These are phyloP conservation scores for Fusarium euwallaceae DNA, from an alignment of 2,329 filamentous ascomycete genomes.

Conservation along the genomic window DNA sequence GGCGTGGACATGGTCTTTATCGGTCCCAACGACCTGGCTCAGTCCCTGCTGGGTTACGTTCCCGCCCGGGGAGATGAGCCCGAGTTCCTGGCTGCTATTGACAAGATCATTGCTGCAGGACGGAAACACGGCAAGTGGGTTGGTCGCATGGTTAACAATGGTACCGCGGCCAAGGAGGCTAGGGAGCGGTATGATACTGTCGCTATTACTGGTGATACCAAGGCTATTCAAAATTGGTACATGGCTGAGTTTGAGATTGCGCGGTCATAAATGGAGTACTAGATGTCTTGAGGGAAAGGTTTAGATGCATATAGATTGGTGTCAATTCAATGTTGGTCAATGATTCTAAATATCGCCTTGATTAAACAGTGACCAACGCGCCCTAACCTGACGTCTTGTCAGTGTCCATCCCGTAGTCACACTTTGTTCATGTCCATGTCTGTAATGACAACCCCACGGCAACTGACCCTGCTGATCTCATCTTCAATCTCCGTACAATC, in stretches of 20 bases:
- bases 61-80: slow-evolving; percentile 62
- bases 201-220: slow-evolving; percentile 60
- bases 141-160: slow-evolving; percentile 62
- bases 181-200: slow-evolving; percentile 55
- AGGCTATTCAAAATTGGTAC: slow-evolving; percentile 65
- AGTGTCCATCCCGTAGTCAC: neutral
- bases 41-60: slow-evolving; percentile 56
- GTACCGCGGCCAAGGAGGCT: slow-evolving; percentile 55
- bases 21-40: slow-evolving; percentile 60
- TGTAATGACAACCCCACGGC: neutral
- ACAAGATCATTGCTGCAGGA: slow-evolving; percentile 60
- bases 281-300: neutral
- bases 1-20: slow-evolving; percentile 60
- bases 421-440: neutral
- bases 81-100: slow-evolving; percentile 60
- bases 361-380: neutral
- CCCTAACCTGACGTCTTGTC: neutral
- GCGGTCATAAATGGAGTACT: slow-evolving; percentile 26
- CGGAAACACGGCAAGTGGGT: slow-evolving; percentile 65
- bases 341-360: neutral
- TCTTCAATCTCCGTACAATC: neutral
- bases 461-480: neutral
- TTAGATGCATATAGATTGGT: slow-evolving; percentile 6
- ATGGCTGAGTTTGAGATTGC: slow-evolving; percentile 56
- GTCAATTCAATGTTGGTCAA: neutral